Conservation (phyloP, 2,329 filamentous ascomycete genomes). For the Penicillium sp. region DNA sequence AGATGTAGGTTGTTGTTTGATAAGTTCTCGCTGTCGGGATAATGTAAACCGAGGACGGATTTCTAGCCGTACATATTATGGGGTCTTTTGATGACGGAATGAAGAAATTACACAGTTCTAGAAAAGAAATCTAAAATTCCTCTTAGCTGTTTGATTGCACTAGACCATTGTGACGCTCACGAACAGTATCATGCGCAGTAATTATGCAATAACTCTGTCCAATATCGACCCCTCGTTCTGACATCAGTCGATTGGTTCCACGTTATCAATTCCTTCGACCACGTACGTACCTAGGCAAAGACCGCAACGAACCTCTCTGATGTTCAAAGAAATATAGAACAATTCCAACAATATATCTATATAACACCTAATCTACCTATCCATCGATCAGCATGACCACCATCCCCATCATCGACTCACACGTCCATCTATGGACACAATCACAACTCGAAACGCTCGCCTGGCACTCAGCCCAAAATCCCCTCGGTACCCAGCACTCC, state of each 20-base stretch:
- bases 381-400: conserved; percentile 19
- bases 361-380: no score
- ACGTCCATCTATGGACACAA: conserved; percentile 81
- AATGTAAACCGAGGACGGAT: not conserved
- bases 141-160: no score
- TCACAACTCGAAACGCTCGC: conserved; percentile 63
- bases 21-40: not conserved
- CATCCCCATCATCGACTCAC: conserved; percentile 71
- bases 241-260: not conserved
- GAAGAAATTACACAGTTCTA: not conserved
- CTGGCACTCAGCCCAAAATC: conserved; percentile 62
- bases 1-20: not conserved
- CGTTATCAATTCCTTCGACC: no score
- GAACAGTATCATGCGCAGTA: no score
- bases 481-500: conserved; percentile 62
- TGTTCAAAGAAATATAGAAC: no score
- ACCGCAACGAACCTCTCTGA: no score
- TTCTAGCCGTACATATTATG: no score
- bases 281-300: no score
- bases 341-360: no score
- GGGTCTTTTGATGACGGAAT: not conserved
- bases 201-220: not conserved
- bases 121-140: no score
- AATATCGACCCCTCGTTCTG: not conserved
- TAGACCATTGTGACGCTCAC: no score